These are phyloP conservation scores for Pyracantha coccinea DNA, from an alignment of 331 rosid genomes.

Conservation along the genomic window DNA sequence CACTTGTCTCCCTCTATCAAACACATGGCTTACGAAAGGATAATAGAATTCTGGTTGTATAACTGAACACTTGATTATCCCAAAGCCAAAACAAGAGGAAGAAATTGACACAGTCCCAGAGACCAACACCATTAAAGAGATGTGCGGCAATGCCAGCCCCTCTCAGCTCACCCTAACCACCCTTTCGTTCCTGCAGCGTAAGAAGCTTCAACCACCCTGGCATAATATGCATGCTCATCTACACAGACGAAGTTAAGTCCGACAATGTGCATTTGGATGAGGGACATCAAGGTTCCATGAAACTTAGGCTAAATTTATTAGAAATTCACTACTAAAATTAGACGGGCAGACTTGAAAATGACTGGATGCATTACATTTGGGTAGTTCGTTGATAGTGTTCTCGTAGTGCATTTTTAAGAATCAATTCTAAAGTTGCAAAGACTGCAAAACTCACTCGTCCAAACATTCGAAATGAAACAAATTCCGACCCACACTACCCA, in stretches of 20 bases:
- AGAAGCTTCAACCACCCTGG: neutral
- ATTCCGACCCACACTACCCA: neutral
- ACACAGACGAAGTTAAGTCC: neutral
- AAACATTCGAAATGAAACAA: neutral
- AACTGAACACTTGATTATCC: neutral
- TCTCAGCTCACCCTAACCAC: neutral
- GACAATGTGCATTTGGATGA: neutral
- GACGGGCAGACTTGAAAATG: neutral
- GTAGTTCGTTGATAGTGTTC: no score
- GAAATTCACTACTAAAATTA: neutral
- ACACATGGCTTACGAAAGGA: neutral
- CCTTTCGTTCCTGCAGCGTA: neutral
- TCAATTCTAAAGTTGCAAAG: neutral
- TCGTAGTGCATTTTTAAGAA: neutral
- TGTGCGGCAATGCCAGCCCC: no score
- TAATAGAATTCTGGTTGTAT: neutral
- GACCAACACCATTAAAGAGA: neutral
- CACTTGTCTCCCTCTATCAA: neutral
- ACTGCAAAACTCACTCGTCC: neutral
- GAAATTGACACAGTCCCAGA: neutral
- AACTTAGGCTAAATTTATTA: no score
- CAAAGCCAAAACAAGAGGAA: neutral
- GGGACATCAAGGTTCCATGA: no score
- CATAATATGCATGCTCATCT: neutral
- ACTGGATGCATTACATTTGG: neutral